Base-by-base conservation (phyloP, 1,284 basidiomycete species). In the Malassezia pachydermatis region DNA sequence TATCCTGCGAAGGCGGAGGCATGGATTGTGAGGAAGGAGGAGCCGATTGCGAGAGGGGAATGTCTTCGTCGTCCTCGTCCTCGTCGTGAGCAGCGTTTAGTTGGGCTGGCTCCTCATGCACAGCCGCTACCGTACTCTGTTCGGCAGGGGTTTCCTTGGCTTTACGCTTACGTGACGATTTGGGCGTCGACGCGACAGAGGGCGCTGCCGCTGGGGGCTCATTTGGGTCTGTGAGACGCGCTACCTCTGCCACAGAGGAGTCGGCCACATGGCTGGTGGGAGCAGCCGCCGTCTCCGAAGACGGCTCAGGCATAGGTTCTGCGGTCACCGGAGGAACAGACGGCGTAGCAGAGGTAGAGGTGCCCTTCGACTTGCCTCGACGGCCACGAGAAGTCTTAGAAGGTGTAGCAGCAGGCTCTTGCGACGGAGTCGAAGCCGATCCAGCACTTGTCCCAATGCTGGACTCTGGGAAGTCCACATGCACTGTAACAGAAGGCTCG, bases 401-500 rank as follows among this genome's bases (percentile, higher is more conserved):
- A 14, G 37, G 32, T 13, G 32, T 34, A 2, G 25, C 16, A 1
- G 16, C 7, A 5, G 19, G 9, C n/a, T n/a, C n/a, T n/a, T n/a
- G n/a, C 6, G 39, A 28, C 23, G 13, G 24, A 28, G 22, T 17
- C 10, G 10, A 10, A 10, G 34, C 34, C 11, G 10, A 13, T 36
- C n/a, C n/a, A n/a, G 34, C 34, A 36, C n/a, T 16, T 30, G 27
- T 13, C 23, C 38, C 36, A 3, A 36, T 22, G 4, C 23, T 41
- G 11, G 30, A 13, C 38, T 32, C 40, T 7, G 28, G 25, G 14
- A 35, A 22, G 16, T 46, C 43, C 14, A 60, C 55, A 16, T 50
- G 42, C 22, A 63, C 45, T 14, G 47, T 55, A 33, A 61, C 49
- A 25, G 51, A 55, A 10, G 42, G 45, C 14, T 50, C 46, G 25